Evolutionary conservation across 768 basidiomycete genomes (phyloP), one percentile per base, ranked within the genome.

Genomic region (Harrya chromipes): DNA sequence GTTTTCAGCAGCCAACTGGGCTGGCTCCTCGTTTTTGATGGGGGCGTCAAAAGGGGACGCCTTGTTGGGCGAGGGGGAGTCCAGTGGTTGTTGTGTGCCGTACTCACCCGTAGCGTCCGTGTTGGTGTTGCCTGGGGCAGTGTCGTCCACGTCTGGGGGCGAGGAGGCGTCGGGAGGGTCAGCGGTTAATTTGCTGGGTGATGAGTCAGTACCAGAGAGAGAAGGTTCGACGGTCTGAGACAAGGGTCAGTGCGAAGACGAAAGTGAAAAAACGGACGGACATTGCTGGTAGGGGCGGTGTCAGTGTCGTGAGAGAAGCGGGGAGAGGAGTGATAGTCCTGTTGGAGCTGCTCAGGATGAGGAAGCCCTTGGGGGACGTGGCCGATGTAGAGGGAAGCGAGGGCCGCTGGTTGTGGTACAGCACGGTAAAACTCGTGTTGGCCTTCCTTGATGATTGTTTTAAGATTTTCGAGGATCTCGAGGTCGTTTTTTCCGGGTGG

Each of bases 381-480:
- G 31, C 87, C 87, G 49, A 80, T 68, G 68, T 86, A 90, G 48
- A 86, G 68, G 41, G 72, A 75, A 31, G 82, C 83, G 34, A 90
- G 79, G 42, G 75, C 77, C 14, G 73, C 74, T 24, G 87, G 88
- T 51, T 82, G 77, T 21, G 88, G 85, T 40, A 79, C 62, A 24
- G 87, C 79, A 20, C 79, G 78, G 64, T 80, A 90, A 57, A 82
- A 73, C 47, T 85, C 80, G 66, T 90, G 87, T 61, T 90, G 87
- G 43, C 79, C 80, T 27, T 73, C 75, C 61, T 82, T 84, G 67
- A 90, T 90, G 47, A 78, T 71, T 20, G 80, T 71, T 66, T 90
- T 90, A 65, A 90, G 81, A 48, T 81, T 81, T 68, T 89, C 81
- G 51, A 90, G 76, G 27, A 83, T 76, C 63, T 88, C 84, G 53